Base-by-base conservation (phyloP, 106 monocot genomes). In the Xerophyta viscosa region DNA sequence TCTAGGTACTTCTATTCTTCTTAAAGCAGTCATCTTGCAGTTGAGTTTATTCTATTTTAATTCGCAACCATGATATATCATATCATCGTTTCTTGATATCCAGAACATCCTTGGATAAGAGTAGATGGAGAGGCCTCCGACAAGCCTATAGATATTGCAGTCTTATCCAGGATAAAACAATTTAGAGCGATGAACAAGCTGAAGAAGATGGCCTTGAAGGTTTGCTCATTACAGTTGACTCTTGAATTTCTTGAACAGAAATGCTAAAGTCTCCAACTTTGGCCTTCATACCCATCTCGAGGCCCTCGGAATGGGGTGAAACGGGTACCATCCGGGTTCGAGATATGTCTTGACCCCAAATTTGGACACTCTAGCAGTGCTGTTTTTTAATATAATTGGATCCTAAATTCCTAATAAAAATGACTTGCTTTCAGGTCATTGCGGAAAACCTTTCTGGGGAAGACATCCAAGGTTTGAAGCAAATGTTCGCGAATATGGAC, bases 161-260 rank as follows among this genome's bases (percentile, higher is more conserved):
- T 77, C 20, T 61, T 77, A 31, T 66, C 77, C 3, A 59, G 77
- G 48, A 61, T 77, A 70, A 77, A 71, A 45, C 70, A 77, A 62
- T 77, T 77, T 59, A 66, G 77, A 37, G 77, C 77, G 31, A 77
- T 77, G 77, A 77, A 77, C 66, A 70, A 77, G 62, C 33, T 77
- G 3, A 77, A 77, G 56, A 77, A 66, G 56, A 27, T 71, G 66
- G 65, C 70, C 13, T 58, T 76, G 15, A 76, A 76, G 70, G 70
- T 70, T 56, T 11, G 57, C 20, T 50, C 18, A 3, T 46, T 46
- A 19, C 20, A 18, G 7, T 20, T 46, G 46, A 1, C n/a, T n/a
- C n/a, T n/a, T n/a, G n/a, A n/a, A n/a, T n/a, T n/a, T n/a, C n/a
- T n/a, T n/a, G n/a, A n/a, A n/a, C n/a, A n/a, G n/a, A n/a, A n/a